Conservation (phyloP, 139 green algal genomes). For the Auxenochlorella protothecoides region DNA sequence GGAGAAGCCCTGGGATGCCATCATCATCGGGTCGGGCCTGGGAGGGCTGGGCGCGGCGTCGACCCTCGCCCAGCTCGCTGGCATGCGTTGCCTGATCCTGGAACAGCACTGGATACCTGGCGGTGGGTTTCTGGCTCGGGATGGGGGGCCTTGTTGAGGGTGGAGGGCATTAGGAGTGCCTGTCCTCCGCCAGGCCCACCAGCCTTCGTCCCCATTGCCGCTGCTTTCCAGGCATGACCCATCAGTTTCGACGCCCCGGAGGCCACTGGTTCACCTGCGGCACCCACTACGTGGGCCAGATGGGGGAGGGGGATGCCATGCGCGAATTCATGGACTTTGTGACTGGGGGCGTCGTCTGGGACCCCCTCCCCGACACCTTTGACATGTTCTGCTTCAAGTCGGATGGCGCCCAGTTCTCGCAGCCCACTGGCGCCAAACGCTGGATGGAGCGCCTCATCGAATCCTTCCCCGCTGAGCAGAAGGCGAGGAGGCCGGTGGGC, state of each 20-base stretch:
- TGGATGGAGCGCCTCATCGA: neutral
- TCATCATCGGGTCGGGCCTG: neutral
- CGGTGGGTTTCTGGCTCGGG: neutral
- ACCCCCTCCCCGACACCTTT: neutral
- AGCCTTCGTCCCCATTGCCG: neutral
- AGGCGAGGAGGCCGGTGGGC: no score
- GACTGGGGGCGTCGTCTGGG: neutral
- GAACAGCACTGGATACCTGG: neutral
- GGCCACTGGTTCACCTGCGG: neutral
- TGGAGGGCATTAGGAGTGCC: neutral
- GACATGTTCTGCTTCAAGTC: neutral
- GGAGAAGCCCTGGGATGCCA: neutral
- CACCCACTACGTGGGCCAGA: neutral
- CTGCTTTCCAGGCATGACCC: neutral
- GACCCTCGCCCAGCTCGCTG: neutral
- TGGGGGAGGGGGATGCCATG: neutral
- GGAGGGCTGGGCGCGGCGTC: neutral
- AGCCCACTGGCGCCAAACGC: neutral
- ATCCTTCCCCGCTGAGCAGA: neutral
- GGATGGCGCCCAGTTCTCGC: neutral
- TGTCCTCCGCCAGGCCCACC: neutral
- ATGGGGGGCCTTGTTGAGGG: neutral
- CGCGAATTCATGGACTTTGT: neutral
- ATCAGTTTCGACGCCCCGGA: neutral
- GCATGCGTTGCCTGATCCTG: neutral